These are phyloP conservation scores for Pyrenopolyporus hunteri DNA, from an alignment of 495 filamentous ascomycete species.

Conservation along the genomic window DNA sequence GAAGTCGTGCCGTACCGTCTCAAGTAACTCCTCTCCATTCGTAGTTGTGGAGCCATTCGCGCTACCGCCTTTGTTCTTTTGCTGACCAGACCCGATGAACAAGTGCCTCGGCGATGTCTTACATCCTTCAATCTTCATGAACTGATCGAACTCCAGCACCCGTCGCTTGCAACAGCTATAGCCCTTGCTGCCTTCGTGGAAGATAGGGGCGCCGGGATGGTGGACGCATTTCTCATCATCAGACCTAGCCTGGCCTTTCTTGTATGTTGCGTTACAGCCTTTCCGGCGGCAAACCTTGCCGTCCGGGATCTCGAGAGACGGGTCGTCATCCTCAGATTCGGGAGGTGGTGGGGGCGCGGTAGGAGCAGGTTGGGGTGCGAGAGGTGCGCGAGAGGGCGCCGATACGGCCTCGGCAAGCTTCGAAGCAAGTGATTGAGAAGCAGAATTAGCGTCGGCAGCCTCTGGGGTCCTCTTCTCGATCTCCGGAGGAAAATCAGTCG, in stretches of 20 bases:
- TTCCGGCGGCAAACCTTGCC: slow-evolving; percentile 78
- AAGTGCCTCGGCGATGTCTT: slow-evolving; percentile 79
- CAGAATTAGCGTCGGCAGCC: slow-evolving; percentile 29
- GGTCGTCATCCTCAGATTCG: slow-evolving; percentile 90
- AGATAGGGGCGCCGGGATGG: slow-evolving; percentile 86
- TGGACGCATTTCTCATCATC: slow-evolving; percentile 82
- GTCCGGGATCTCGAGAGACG: slow-evolving; percentile 67
- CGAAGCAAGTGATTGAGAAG: slow-evolving; percentile 42
- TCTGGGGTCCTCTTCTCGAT: slow-evolving; percentile 57
- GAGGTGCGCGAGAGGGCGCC: slow-evolving; percentile 53
- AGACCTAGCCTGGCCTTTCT: slow-evolving; percentile 57
- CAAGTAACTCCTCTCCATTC: slow-evolving; percentile 63
- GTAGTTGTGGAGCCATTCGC: slow-evolving; percentile 43
- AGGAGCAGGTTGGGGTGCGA: slow-evolving; percentile 60
- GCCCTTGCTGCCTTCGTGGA: slow-evolving; percentile 97
- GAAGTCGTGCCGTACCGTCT: slow-evolving; percentile 85
- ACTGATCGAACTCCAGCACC: slow-evolving; percentile 96
- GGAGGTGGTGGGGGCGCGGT: slow-evolving; percentile 68
- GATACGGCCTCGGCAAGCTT: slow-evolving; percentile 47
- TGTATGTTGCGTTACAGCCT: slow-evolving; percentile 72
- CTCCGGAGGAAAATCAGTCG: slow-evolving; percentile 68
- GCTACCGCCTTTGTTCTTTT: slow-evolving; percentile 60
- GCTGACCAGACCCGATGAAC: slow-evolving; percentile 78
- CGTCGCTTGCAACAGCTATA: slow-evolving; percentile 96
- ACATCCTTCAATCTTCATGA: slow-evolving; percentile 93